Evolutionary conservation across 2,329 filamentous ascomycete species (phyloP).

Genomic region (Raffaelea albimanens): DNA sequence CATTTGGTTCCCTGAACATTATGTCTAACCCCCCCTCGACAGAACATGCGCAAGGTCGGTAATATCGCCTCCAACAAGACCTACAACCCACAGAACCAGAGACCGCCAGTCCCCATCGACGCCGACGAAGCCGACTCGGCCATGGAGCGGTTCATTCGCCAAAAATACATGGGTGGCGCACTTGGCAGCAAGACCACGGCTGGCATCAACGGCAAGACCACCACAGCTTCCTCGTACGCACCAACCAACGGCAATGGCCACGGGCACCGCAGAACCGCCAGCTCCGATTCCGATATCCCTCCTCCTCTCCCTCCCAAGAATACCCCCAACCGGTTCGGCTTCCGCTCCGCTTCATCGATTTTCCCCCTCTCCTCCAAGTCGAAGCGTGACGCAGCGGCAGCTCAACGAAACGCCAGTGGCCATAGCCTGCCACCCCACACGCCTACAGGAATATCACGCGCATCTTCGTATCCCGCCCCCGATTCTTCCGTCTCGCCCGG

Average conservation of each 20-base stretch:
- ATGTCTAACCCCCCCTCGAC: not conserved
- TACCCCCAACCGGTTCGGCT: constrained; percentile 51
- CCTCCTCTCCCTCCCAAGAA: constrained; percentile 56
- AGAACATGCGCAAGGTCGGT: constrained; percentile 93
- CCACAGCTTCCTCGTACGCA: constrained; percentile 8
- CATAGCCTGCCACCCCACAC: constrained; percentile 16
- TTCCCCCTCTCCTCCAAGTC: constrained; percentile 54
- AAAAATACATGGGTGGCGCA: constrained; percentile 71
- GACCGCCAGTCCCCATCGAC: constrained; percentile 78
- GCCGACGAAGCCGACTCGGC: constrained; percentile 85
- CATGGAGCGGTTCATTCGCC: constrained; percentile 90
- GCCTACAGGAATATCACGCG: constrained; percentile 17
- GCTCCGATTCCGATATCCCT: constrained; percentile 45
- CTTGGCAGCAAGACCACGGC: constrained; percentile 9
- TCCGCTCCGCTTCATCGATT: constrained; percentile 55
- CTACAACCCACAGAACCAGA: constrained; percentile 79
- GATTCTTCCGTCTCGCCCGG: constrained; percentile 22
- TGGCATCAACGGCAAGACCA: not conserved
- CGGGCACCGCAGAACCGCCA: constrained; percentile 29
- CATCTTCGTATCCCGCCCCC: constrained; percentile 8
- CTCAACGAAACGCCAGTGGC: constrained; percentile 12
- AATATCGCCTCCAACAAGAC: constrained; percentile 78
- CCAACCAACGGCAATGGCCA: not conserved
- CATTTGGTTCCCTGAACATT: not conserved
- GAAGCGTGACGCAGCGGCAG: constrained; percentile 40